A percentile compares a stretch with the other conserved stretches of the same genome.
These are phyloP conservation scores for Trichosporon sp. DNA, from an alignment of 1,284 basidiomycete genomes.

Conservation along the genomic window DNA sequence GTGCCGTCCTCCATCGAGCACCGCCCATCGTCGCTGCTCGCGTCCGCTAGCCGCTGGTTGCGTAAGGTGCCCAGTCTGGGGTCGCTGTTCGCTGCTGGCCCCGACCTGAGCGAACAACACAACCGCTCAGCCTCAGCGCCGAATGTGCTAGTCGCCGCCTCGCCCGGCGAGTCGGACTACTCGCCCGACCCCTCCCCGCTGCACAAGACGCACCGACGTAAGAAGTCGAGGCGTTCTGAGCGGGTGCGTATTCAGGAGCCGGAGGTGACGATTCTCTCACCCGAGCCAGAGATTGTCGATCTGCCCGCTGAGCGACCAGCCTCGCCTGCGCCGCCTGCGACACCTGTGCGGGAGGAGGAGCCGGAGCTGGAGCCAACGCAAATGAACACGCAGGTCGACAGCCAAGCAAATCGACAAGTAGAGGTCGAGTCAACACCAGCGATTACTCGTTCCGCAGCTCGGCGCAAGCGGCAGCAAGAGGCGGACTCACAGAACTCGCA, in stretches of 20 bases:
- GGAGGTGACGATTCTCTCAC: neutral
- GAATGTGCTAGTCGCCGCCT: neutral
- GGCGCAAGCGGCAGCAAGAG: constrained; percentile 11
- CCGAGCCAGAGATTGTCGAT: neutral
- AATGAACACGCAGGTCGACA: neutral
- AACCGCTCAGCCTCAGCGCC: neutral
- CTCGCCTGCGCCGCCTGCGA: neutral
- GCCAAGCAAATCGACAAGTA: neutral
- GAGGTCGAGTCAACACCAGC: neutral
- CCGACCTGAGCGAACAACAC: neutral
- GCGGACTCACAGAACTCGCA: neutral
- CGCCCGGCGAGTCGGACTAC: neutral
- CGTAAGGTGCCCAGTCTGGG: constrained; percentile 16
- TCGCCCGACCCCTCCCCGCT: neutral
- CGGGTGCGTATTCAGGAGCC: neutral
- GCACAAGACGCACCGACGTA: neutral
- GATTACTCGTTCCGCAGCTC: constrained; percentile 10
- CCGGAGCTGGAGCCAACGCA: neutral
- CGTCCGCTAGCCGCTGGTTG: constrained; percentile 29
- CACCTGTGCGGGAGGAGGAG: neutral
- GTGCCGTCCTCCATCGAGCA: neutral
- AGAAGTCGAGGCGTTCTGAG: neutral
- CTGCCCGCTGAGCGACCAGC: neutral
- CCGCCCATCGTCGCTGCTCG: constrained; percentile 15
- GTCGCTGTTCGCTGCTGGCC: neutral